Conservation (phyloP, 1,284 basidiomycete genomes). For the Salmacisia buchloeana region DNA sequence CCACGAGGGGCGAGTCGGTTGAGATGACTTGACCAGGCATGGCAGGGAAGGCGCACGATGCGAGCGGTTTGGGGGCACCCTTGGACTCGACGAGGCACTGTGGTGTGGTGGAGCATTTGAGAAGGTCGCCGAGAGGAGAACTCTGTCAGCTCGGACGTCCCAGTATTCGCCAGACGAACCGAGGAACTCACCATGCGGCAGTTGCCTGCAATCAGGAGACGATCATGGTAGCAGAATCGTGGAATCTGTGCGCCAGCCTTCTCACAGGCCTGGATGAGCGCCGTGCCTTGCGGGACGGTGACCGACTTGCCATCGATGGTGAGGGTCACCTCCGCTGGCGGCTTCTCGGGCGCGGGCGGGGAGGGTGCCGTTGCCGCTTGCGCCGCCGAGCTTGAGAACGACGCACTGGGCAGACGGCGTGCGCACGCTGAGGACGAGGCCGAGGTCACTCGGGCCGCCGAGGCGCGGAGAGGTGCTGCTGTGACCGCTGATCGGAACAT, state of each 20-base stretch:
- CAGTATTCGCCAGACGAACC: neutral
- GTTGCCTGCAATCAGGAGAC: slow-evolving; percentile 53
- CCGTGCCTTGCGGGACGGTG: slow-evolving; percentile 21
- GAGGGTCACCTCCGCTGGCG: slow-evolving; percentile 36
- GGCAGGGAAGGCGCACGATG: slow-evolving; percentile 82
- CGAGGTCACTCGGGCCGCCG: too few relatives aligned
- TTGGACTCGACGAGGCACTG: slow-evolving; percentile 94
- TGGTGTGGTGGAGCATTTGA: slow-evolving; percentile 53
- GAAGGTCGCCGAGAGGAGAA: neutral
- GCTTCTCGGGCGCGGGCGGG: slow-evolving; percentile 4
- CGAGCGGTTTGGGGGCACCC: slow-evolving; percentile 80
- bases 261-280: slow-evolving; percentile 89
- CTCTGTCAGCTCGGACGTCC: neutral
- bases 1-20: slow-evolving; percentile 89
- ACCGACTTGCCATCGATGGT: slow-evolving; percentile 42
- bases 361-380: neutral
- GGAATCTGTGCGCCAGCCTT: slow-evolving; percentile 50
- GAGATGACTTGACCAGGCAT: slow-evolving; percentile 95
- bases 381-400: neutral
- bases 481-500: too few relatives aligned
- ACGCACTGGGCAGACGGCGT: too few relatives aligned
- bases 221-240: slow-evolving; percentile 87
- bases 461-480: too few relatives aligned
- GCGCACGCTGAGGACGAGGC: too few relatives aligned
- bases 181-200: slow-evolving; percentile 34